Evolutionary conservation across 371 early-diverging fungal species (phyloP).

Genomic region (Syncephalastrum racemosum): DNA sequence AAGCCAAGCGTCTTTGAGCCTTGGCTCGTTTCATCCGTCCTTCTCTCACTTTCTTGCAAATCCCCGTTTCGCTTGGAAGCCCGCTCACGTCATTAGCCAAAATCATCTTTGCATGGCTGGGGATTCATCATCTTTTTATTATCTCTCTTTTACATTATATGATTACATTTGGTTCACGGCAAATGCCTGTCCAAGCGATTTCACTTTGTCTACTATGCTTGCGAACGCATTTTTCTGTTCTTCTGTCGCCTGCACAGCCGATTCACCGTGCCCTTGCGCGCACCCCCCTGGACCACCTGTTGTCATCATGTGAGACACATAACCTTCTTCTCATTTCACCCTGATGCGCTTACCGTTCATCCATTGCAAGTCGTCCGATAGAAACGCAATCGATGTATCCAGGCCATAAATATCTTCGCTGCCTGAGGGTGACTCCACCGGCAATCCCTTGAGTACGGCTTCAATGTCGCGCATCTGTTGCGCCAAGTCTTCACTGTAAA

Average conservation of each 20-base stretch:
- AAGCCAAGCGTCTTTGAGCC: background rate
- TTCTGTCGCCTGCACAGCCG: slow-evolving; percentile 27
- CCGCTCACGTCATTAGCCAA: too few species aligned
- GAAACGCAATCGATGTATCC: slow-evolving; percentile 39
- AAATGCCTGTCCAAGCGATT: too few species aligned
- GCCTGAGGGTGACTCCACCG: slow-evolving; percentile 43
- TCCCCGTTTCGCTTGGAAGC: background rate
- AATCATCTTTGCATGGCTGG: too few species aligned
- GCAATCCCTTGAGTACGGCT: slow-evolving; percentile 22
- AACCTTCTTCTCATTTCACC: background rate
- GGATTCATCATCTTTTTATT: too few species aligned
- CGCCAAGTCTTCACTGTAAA: slow-evolving; percentile 1
- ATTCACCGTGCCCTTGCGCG: slow-evolving; percentile 9
- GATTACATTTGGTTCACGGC: too few species aligned
- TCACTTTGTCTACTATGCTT: slow-evolving; percentile 19
- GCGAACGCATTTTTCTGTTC: slow-evolving; percentile 41
- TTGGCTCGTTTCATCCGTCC: slow-evolving; percentile 8
- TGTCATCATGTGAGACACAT: background rate
- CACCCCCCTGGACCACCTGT: slow-evolving; percentile 49
- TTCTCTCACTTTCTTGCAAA: slow-evolving; percentile 3
- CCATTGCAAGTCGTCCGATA: slow-evolving; percentile 48
- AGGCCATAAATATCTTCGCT: slow-evolving; percentile 53
- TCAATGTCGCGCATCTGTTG: background rate
- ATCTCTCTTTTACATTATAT: too few species aligned
- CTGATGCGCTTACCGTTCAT: slow-evolving; percentile 31